Evolutionary conservation across 306 rosid genomes (phyloP).

Genomic region (Citrullus mucosospermus): DNA sequence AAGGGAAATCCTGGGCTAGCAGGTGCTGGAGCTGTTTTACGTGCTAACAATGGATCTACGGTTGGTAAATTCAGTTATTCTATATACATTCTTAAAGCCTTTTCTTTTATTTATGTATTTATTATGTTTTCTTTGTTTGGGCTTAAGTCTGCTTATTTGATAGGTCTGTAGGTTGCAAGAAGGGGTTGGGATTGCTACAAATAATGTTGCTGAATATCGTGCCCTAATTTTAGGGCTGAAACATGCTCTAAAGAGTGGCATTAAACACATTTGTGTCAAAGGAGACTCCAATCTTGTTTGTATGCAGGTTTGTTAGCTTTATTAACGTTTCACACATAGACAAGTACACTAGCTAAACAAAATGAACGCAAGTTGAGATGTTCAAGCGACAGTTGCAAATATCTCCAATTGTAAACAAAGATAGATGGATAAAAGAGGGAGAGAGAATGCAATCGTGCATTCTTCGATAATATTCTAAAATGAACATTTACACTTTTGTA

Average conservation of each 20-base stretch:
- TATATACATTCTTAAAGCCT: neutral
- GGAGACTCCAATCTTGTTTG: constrained; percentile 88
- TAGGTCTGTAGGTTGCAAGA: constrained; percentile 60
- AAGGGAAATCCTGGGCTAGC: constrained; percentile 93
- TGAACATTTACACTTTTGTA: neutral
- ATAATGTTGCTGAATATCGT: constrained; percentile 74
- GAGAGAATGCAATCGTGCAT: neutral
- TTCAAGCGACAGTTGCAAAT: neutral
- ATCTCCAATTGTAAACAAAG: neutral
- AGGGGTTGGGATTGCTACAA: constrained; percentile 67
- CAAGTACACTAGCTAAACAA: neutral
- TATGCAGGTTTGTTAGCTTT: constrained; percentile 57
- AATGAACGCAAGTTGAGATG: neutral
- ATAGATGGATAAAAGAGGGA: neutral
- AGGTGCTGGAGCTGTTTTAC: constrained; percentile 86
- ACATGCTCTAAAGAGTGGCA: constrained; percentile 52
- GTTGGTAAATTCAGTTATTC: constrained; percentile 18
- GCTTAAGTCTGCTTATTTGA: constrained; percentile 2
- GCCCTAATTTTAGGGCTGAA: constrained; percentile 60
- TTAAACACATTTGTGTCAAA: constrained; percentile 31
- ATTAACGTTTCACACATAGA: neutral
- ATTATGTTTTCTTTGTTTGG: neutral
- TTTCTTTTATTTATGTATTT: neutral
- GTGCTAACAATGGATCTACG: constrained; percentile 60
- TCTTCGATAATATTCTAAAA: neutral